These are phyloP conservation scores for Botrytis byssoidea DNA, from an alignment of 2,329 filamentous ascomycete species.

Conservation along the genomic window DNA sequence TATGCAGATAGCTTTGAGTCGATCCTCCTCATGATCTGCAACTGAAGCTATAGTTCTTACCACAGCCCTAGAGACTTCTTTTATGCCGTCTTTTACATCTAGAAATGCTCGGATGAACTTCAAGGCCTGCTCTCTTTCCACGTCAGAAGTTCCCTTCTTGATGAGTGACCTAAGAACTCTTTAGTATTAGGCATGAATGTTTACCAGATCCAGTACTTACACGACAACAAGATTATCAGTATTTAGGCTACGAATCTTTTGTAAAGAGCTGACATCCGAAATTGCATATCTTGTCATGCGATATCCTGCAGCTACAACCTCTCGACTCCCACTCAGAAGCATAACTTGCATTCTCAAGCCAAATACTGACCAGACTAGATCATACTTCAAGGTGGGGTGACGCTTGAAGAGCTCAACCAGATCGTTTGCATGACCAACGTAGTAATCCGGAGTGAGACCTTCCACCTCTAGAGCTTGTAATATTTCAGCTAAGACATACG, in stretches of 20 bases:
- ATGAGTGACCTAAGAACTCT: conserved; percentile 64
- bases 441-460: conserved; percentile 89
- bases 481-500: conserved; percentile 84
- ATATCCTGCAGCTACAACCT: conserved; percentile 93
- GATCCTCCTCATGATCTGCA: conserved; percentile 69
- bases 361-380: conserved; percentile 93
- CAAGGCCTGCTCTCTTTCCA: conserved; percentile 93
- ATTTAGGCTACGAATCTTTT: conserved; percentile 81
- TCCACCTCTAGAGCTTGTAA: conserved; percentile 85
- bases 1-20: conserved; percentile 84
- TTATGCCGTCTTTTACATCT: conserved; percentile 89
- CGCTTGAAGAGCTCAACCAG: conserved; percentile 96
- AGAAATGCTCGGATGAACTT: conserved; percentile 95
- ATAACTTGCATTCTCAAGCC: conserved; percentile 91
- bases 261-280: conserved; percentile 83
- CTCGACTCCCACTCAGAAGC: conserved; percentile 91
- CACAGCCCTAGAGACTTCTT: conserved; percentile 82
- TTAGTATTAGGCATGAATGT: conserved; percentile 25
- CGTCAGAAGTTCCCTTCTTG: conserved; percentile 94
- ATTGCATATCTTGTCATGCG: conserved; percentile 92
- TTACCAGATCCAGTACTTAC: conserved; percentile 38
- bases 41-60: conserved; percentile 88
- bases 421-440: conserved; percentile 87
- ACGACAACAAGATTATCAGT: conserved; percentile 91
- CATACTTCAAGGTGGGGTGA: conserved; percentile 91